Evolutionary conservation across 768 basidiomycete genomes (phyloP), one percentile per base, ranked within the genome.

Genomic region (Gyrodon lividus): DNA sequence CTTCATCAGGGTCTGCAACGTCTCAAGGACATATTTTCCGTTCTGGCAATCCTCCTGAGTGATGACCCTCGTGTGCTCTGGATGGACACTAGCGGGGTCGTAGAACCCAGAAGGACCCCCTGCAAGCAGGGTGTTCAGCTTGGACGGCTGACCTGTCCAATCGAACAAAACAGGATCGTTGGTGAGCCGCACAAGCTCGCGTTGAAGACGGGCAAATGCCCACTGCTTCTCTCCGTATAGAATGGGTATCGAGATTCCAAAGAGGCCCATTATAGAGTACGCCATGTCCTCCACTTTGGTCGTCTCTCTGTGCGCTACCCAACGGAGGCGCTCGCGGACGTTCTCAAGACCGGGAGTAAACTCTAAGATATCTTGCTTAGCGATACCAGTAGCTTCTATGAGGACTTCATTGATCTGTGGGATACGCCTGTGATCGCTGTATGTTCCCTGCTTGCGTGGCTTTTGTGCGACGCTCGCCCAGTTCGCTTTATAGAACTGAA

Each of bases 181-280:
- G 2, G 43, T 45, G 23, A 46, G 43, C 30, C 35, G 24, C 42
- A 51, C 24, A 16, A 51, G 23, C 23, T 51, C 42, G 10, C 28
- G 31, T 26, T 45, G 33, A 20, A 51, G 43, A 22, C 50, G 50
- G 14, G 34, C 50, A 24, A 51, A 51, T 14, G 42, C 50, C 9
- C 43, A 24, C 23, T 46, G 26, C 24, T 44, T 51, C 43, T 51
- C 43, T 5, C 50, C 50, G 17, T 51, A 51, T 34, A 62, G 20
- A 68, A 41, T 38, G 71, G 74, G 17, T 55, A 50, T 41, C 30
- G 54, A 14, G 41, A 57, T 26, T 22, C 24, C 46, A 44, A 51
- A 51, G 20, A 51, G 16, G 6, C 43, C 48, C 24, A 57, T 40
- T n/a, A 57, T 28, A 9, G 46, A 46, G 39, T 57, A 57, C 30